Base-by-base conservation (phyloP, 805 yeast species). In the Ogataea neopini region DNA sequence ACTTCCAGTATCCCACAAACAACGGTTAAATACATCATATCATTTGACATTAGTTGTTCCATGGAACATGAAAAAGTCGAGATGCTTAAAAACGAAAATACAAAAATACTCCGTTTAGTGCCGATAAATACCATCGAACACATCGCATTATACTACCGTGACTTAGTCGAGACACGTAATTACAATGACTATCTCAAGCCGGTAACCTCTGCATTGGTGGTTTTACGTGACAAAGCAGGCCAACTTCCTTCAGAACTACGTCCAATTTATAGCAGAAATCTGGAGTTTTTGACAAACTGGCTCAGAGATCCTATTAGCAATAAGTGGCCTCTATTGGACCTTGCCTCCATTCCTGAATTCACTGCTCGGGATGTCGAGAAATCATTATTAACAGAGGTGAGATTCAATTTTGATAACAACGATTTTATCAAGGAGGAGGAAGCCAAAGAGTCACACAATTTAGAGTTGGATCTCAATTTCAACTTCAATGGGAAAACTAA, bases 51-150 rank as follows among this genome's bases (percentile, higher is more conserved):
- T 6, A 60, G 63, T 20, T 58, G 63, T 20, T 56, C 65, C 37
- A 43, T 56, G 13, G 54, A 58, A n/a, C 50, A 62, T 40, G 52
- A 44, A 15, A 50, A 44, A 17, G 45, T 55, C 9, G 25, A 40
- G 30, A 45, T 47, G 13, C 28, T 53, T 39, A 54, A 45, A 8
- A 42, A 17, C 48, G 49, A 42, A 60, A 38, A 25, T 45, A 63
- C 60, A 56, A 73, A 59, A 63, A 69, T 88, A 4, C 60, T 92
- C 20, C 70, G 92, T 30, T 69, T 92, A 19, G 81, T 88, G 3
- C 85, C 96, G 1, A 78, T 84, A 48, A 84, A 88, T 58, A 84
- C 96, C 2, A 81, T 88, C 20, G 97, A 92, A 57, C 98, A 92
- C 62, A 83, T 89, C 52, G 79, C 81, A 51, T 59, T 76, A 48